These are phyloP conservation scores for Saccharomycopsis phalli DNA, from an alignment of 1,139 yeast species.

Conservation along the genomic window DNA sequence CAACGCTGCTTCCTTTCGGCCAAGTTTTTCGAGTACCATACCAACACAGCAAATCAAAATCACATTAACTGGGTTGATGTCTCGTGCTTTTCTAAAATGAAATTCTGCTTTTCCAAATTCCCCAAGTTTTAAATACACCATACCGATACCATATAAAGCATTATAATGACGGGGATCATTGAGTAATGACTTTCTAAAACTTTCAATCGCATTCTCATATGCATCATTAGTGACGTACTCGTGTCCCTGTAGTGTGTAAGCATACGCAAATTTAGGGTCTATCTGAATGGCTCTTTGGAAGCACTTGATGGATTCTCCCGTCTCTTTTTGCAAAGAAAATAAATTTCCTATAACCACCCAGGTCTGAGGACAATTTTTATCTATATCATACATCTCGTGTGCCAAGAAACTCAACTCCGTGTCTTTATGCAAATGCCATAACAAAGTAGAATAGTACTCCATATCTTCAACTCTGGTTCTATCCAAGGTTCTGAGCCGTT, in stretches of 20 bases:
- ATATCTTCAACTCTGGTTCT: constrained; percentile 80
- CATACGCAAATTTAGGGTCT: constrained; percentile 73
- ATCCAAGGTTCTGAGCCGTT: constrained; percentile 55
- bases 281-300: constrained; percentile 69
- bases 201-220: constrained; percentile 79
- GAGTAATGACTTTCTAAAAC: constrained; percentile 70
- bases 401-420: constrained; percentile 75
- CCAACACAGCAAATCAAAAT: constrained; percentile 91
- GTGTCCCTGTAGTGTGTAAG: constrained; percentile 90
- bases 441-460: constrained; percentile 82
- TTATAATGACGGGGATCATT: constrained; percentile 82
- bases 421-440: constrained; percentile 89
- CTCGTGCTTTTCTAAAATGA: constrained; percentile 80
- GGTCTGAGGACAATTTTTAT: constrained; percentile 63
- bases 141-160: constrained; percentile 93
- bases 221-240: constrained; percentile 86
- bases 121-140: constrained; percentile 85
- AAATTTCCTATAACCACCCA: constrained; percentile 93
- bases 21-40: constrained; percentile 77
- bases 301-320: constrained; percentile 85
- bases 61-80: constrained; percentile 84
- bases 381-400: constrained; percentile 66
- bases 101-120: constrained; percentile 76
- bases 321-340: constrained; percentile 73
- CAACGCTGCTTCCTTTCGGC: constrained; percentile 62